A percentile compares a stretch with the other conserved stretches of the same genome.
Conservation (phyloP, 2,329 filamentous ascomycete species). For the Ascochyta lentis region DNA sequence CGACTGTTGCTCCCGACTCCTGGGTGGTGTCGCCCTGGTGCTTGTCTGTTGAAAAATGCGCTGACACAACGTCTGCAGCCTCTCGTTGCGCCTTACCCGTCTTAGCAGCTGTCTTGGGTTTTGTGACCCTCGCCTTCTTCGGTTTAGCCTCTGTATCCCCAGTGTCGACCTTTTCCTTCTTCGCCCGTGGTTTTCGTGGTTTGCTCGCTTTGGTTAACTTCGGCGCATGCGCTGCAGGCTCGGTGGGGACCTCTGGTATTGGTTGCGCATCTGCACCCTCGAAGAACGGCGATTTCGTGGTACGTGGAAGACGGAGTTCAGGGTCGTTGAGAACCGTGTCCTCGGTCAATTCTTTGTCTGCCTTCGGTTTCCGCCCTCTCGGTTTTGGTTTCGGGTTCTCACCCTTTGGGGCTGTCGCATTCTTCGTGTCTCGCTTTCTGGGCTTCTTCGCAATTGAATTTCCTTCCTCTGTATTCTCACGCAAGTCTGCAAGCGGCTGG, state of each 20-base stretch:
- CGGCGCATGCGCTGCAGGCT: conserved; percentile 12
- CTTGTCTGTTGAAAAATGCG: conserved; percentile 26
- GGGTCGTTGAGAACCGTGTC: conserved; percentile 18
- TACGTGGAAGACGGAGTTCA: conserved; percentile 21
- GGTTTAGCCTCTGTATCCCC: conserved; percentile 28
- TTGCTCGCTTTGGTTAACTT: conserved; percentile 34
- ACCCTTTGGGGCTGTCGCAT: conserved; percentile 8
- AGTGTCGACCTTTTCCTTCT: conserved; percentile 29
- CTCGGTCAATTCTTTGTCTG: conserved; percentile 20
- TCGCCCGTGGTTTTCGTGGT: conserved; percentile 40
- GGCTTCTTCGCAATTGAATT: conserved; percentile 21
- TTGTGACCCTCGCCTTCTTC: conserved; percentile 35
- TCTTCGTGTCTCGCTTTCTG: conserved; percentile 24
- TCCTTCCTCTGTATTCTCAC: not conserved
- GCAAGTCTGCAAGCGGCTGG: conserved; percentile 9
- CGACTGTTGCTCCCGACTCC: not conserved
- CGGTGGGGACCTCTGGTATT: not conserved
- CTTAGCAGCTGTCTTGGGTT: conserved; percentile 27
- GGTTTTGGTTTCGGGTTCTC: conserved; percentile 34
- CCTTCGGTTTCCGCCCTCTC: conserved; percentile 35
- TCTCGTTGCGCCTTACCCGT: conserved; percentile 22
- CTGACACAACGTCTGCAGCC: conserved; percentile 27
- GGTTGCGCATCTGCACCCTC: conserved; percentile 7
- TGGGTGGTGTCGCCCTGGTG: not conserved
- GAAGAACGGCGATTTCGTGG: conserved; percentile 34